Percentiles rank a stretch among this genome's conserved stretches.
Conservation (phyloP, 2,329 filamentous ascomycete genomes). For the Monosporascus sp. region DNA sequence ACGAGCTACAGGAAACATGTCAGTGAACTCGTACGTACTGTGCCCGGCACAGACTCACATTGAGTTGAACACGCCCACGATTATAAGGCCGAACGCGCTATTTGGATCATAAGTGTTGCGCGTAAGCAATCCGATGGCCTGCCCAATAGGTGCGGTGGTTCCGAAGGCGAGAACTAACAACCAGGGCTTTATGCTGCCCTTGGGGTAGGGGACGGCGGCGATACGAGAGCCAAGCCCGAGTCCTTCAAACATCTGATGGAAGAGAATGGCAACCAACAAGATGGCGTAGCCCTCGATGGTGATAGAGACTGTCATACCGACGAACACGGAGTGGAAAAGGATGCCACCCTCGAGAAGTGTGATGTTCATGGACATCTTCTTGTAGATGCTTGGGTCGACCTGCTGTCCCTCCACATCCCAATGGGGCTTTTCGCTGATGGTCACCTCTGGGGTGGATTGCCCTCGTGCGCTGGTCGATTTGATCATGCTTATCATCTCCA, state of each 20-base stretch:
- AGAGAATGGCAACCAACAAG: conserved; percentile 63
- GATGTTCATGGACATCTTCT: conserved; percentile 66
- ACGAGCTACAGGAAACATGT: conserved; percentile 38
- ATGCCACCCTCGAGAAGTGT: conserved; percentile 72
- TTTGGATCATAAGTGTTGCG: conserved; percentile 56
- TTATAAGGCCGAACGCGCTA: conserved; percentile 57
- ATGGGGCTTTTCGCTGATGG: conserved; percentile 29
- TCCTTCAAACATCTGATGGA: conserved; percentile 67
- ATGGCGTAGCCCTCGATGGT: conserved; percentile 63
- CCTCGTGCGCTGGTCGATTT: conserved; percentile 26
- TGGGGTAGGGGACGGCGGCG: conserved; percentile 57
- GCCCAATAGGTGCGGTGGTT: conserved; percentile 58
- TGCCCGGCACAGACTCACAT: conserved; percentile 39
- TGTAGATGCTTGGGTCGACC: conserved; percentile 43
- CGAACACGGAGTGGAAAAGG: conserved; percentile 72
- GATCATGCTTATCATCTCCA: conserved; percentile 53
- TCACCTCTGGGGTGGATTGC: conserved; percentile 20
- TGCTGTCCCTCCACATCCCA: conserved; percentile 40
- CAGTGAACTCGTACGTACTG: background rate
- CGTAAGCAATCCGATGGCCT: conserved; percentile 56
- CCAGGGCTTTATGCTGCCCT: conserved; percentile 54
- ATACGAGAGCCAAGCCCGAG: conserved; percentile 68
- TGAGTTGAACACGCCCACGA: conserved; percentile 61
- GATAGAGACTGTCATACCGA: conserved; percentile 68
- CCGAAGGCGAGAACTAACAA: conserved; percentile 57